Conservation (phyloP, 1,139 yeast genomes). For the Lodderomyces elongisporus region DNA sequence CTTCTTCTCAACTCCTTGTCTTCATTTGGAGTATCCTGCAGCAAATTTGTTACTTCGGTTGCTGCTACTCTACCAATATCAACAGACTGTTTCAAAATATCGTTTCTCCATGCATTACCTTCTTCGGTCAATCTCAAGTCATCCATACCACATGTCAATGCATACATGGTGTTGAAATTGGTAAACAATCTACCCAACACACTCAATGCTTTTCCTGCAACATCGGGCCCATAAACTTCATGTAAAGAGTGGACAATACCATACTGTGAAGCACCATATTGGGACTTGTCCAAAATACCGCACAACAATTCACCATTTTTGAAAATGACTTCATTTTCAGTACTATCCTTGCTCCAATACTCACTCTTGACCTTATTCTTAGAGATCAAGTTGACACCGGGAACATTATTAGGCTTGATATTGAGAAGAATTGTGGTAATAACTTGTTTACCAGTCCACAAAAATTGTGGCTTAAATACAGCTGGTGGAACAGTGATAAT, state of each 20-base stretch:
- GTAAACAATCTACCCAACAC: slow-evolving; percentile 94
- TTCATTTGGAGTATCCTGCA: slow-evolving; percentile 45
- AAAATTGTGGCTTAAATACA: slow-evolving; percentile 73
- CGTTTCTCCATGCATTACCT: slow-evolving; percentile 86
- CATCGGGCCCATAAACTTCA: slow-evolving; percentile 88
- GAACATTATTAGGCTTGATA: slow-evolving; percentile 79
- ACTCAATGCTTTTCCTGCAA: slow-evolving; percentile 86
- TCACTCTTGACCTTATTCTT: slow-evolving; percentile 89
- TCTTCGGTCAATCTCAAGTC: slow-evolving; percentile 88
- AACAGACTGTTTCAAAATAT: slow-evolving; percentile 68
- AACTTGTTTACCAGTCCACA: slow-evolving; percentile 99
- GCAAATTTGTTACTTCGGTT: slow-evolving; percentile 86
- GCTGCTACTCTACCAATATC: slow-evolving; percentile 92
- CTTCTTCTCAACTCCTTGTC: slow-evolving; percentile 83
- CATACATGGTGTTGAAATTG: slow-evolving; percentile 85
- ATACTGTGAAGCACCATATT: slow-evolving; percentile 96
- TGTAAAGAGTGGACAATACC: slow-evolving; percentile 96
- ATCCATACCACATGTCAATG: slow-evolving; percentile 99
- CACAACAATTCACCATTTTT: slow-evolving; percentile 79
- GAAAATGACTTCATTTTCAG: slow-evolving; percentile 83
- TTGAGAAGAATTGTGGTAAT: slow-evolving; percentile 85
- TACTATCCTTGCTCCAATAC: slow-evolving; percentile 85
- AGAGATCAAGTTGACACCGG: slow-evolving; percentile 81
- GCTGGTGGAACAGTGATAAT: slow-evolving; percentile 88
- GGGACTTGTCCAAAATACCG: slow-evolving; percentile 96